A percentile compares a stretch with the other conserved stretches of the same genome.
These are phyloP conservation scores for Pythium diclinum DNA, from an alignment of 352 stramenopile genomes.

Conservation along the genomic window DNA sequence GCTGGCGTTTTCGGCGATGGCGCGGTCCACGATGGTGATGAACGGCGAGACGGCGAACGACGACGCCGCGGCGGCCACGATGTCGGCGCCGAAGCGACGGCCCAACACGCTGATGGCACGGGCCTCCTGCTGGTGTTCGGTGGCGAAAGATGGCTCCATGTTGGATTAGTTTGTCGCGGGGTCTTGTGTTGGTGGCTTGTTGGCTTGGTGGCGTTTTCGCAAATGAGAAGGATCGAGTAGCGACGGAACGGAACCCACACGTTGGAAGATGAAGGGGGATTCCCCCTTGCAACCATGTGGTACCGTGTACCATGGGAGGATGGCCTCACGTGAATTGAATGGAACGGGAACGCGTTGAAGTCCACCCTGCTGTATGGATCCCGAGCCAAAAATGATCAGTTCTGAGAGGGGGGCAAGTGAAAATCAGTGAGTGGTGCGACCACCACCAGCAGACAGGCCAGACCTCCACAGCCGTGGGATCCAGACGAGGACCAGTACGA, in stretches of 20 bases:
- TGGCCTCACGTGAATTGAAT: conserved; percentile 8
- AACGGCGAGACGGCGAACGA: conserved; percentile 47
- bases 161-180: background rate
- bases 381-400: conserved; percentile 20
- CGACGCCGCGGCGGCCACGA: conserved; percentile 27
- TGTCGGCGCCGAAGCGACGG: conserved; percentile 28
- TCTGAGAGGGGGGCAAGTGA: conserved; percentile 25
- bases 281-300: conserved; percentile 1
- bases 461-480: background rate
- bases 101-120: conserved; percentile 10
- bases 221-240: conserved; percentile 17
- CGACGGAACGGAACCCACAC: background rate
- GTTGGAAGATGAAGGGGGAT: background rate
- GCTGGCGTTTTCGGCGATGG: conserved; percentile 51
- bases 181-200: conserved; percentile 12
- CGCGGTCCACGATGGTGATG: conserved; percentile 50
- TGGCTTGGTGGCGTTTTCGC: conserved; percentile 20
- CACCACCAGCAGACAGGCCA: conserved; percentile 6
- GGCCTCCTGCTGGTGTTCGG: conserved; percentile 18
- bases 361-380: background rate
- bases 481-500: conserved; percentile 16
- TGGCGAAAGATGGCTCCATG: conserved; percentile 25
- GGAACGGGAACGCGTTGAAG: conserved; percentile 14
- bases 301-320: conserved; percentile 10
- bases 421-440: conserved; percentile 22